Conservation (phyloP, 805 yeast species). For the Yarrowia deformans region DNA sequence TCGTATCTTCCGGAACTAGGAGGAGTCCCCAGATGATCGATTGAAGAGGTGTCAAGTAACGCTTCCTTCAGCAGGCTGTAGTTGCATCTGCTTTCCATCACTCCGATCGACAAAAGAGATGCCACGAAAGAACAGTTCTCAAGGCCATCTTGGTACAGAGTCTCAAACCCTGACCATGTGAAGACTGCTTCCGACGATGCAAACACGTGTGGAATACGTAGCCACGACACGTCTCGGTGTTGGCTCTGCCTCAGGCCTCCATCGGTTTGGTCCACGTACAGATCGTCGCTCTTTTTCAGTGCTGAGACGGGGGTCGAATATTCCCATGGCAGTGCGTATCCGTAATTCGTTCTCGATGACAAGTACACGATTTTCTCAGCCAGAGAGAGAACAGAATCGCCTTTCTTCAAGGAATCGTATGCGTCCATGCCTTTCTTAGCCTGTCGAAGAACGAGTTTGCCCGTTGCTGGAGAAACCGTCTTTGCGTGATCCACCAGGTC, state of each 20-base stretch:
- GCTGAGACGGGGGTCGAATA: conserved; percentile 32
- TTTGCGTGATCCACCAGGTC: conserved; percentile 16
- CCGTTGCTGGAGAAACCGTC: conserved; percentile 11
- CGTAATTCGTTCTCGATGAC: conserved; percentile 35
- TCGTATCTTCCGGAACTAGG: conserved; percentile 50
- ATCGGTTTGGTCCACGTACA: conserved; percentile 14
- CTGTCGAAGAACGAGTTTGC: conserved; percentile 20
- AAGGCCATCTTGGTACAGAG: conserved; percentile 46
- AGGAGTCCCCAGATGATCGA: conserved; percentile 42
- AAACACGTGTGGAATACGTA: conserved; percentile 18
- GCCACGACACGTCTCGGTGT: conserved; percentile 23
- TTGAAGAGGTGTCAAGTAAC: conserved; percentile 41
- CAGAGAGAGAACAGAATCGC: conserved; percentile 41
- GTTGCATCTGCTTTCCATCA: conserved; percentile 43
- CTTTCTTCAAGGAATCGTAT: conserved; percentile 42
- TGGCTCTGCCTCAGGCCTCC: conserved; percentile 15
- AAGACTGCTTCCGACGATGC: conserved; percentile 18
- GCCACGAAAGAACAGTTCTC: conserved; percentile 81
- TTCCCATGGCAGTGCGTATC: conserved; percentile 48
- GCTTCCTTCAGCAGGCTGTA: conserved; percentile 41
- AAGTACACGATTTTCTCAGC: conserved; percentile 41
- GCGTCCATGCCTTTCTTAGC: conserved; percentile 40
- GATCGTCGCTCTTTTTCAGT: conserved; percentile 14
- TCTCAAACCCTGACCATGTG: conserved; percentile 34
- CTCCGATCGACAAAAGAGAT: conserved; percentile 61